A percentile compares a stretch with the other conserved stretches of the same genome.
Evolutionary conservation across 768 basidiomycete species (phyloP).

Genomic region (Suillus weaverae): DNA sequence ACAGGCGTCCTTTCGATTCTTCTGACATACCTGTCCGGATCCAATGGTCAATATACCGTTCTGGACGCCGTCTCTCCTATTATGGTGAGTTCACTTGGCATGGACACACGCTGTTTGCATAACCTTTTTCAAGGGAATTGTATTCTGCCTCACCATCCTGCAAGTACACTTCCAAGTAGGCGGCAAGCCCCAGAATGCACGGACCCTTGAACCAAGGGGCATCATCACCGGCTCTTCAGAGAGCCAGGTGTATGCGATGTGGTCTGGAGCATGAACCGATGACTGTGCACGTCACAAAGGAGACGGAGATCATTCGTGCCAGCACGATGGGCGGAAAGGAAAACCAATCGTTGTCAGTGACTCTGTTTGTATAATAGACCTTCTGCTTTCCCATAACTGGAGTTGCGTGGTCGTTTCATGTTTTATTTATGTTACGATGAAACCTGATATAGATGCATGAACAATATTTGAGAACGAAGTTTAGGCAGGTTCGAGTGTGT

Average conservation of each 20-base stretch:
- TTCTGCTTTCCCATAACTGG: background rate
- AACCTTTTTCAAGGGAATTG: conserved; percentile 1
- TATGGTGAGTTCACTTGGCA: background rate
- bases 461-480: too few species aligned
- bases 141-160: conserved; percentile 9
- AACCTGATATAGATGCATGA: too few species aligned
- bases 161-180: conserved; percentile 12
- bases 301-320: background rate
- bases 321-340: background rate
- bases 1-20: conserved; percentile 2
- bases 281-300: background rate
- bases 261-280: background rate
- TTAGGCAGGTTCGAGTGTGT: too few species aligned
- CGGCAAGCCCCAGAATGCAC: background rate
- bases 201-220: background rate
- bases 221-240: background rate
- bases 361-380: background rate
- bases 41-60: conserved; percentile 5
- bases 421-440: background rate
- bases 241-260: background rate
- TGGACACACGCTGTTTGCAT: background rate
- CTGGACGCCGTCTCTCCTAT: background rate
- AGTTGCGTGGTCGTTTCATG: background rate
- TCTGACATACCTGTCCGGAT: conserved; percentile 1
- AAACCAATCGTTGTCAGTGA: background rate